Evolutionary conservation across 352 stramenopile genomes (phyloP).

Genomic region (Phytopythium litorale): DNA sequence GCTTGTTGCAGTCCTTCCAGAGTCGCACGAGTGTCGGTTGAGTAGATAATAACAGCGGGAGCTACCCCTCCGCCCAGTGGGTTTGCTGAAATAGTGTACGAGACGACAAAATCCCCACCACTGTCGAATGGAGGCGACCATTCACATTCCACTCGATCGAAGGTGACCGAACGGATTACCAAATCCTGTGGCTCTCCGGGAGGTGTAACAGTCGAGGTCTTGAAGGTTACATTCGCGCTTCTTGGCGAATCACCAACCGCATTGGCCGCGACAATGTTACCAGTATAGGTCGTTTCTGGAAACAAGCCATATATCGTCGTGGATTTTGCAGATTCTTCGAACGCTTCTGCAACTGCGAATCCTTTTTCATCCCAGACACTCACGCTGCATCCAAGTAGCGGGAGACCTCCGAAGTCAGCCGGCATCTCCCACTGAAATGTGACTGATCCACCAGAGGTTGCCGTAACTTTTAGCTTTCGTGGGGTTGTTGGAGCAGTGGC

Average conservation of each 20-base stretch:
- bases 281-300: constrained; percentile 35
- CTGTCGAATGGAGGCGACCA: constrained; percentile 35
- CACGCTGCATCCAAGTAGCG: constrained; percentile 33
- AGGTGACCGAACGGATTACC: constrained; percentile 22
- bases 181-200: constrained; percentile 31
- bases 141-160: constrained; percentile 18
- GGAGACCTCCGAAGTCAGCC: constrained; percentile 37
- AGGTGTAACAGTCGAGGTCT: constrained; percentile 20
- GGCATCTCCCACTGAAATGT: constrained; percentile 33
- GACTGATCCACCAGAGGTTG: constrained; percentile 34
- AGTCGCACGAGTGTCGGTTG: not conserved
- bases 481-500: constrained; percentile 32
- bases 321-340: constrained; percentile 14
- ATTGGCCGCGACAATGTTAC: constrained; percentile 33
- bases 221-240: constrained; percentile 13
- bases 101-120: constrained; percentile 30
- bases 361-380: constrained; percentile 15
- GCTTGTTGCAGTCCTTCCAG: constrained; percentile 7
- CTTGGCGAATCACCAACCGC: constrained; percentile 26
- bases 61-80: not conserved
- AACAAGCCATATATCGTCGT: constrained; percentile 27
- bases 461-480: constrained; percentile 8
- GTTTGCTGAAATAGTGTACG: constrained; percentile 22
- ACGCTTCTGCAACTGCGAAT: constrained; percentile 18
- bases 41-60: not conserved